Percentiles rank a stretch among this genome's conserved stretches.
Evolutionary conservation across 129 eudicot genomes (phyloP).

Genomic region (Kitagawia praeruptora): DNA sequence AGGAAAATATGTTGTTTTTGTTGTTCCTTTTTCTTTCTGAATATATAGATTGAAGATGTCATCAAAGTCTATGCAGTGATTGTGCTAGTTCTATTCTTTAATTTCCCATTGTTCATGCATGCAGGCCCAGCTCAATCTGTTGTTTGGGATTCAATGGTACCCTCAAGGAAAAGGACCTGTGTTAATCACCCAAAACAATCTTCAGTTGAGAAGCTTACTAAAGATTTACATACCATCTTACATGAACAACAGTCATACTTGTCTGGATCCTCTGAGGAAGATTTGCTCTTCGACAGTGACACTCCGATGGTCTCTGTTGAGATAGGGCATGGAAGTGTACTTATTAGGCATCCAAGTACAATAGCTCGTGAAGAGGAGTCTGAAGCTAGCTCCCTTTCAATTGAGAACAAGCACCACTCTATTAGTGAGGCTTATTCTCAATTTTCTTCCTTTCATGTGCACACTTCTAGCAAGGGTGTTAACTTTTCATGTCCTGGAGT

Average conservation of each 20-base stretch:
- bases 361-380: conserved; percentile 88
- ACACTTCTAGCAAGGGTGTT: conserved; percentile 41
- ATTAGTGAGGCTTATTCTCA: conserved; percentile 57
- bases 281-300: conserved; percentile 75
- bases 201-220: conserved; percentile 86
- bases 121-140: conserved; percentile 77
- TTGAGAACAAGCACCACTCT: conserved; percentile 48
- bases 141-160: conserved; percentile 89
- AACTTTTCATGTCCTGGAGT: conserved; percentile 28
- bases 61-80: conserved; percentile 2
- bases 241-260: conserved; percentile 77
- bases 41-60: not conserved
- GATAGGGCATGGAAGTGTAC: conserved; percentile 98
- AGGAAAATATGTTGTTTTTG: not conserved
- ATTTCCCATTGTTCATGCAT: conserved; percentile 5
- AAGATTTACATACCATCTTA: conserved; percentile 72
- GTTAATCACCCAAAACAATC: conserved; percentile 67
- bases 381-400: conserved; percentile 95
- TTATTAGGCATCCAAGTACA: conserved; percentile 81
- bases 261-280: conserved; percentile 83
- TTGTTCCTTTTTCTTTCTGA: not conserved
- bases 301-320: conserved; percentile 98
- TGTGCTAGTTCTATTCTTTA: not conserved
- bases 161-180: conserved; percentile 91
- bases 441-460: conserved; percentile 39